These are phyloP conservation scores for Pseudogymnoascus destructans DNA, from an alignment of 2,329 filamentous ascomycete species.

Conservation along the genomic window DNA sequence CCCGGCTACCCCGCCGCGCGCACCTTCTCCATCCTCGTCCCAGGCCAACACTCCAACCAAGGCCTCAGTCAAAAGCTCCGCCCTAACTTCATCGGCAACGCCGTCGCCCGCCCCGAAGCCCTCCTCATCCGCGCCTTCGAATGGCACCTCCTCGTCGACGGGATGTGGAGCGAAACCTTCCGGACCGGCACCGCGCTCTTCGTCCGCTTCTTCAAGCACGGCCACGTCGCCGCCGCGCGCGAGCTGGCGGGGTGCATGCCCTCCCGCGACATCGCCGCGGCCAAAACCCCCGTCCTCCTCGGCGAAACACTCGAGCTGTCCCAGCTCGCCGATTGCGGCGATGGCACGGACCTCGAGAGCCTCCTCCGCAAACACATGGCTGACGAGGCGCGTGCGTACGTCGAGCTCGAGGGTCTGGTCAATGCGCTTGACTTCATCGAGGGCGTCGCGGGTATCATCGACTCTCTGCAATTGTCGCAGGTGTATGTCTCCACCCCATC, in stretches of 20 bases:
- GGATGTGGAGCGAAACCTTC: constrained; percentile 60
- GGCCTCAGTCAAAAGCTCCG: constrained; percentile 44
- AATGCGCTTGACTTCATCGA: constrained; percentile 55
- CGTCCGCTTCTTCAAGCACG: constrained; percentile 56
- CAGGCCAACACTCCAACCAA: neutral
- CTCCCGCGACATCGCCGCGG: constrained; percentile 30
- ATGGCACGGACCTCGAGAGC: neutral
- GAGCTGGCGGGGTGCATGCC: constrained; percentile 38
- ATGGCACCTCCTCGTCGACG: constrained; percentile 68
- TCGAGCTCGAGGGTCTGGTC: constrained; percentile 56
- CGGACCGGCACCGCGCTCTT: constrained; percentile 58
- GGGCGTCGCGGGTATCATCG: constrained; percentile 35
- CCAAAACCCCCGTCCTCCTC: constrained; percentile 29
- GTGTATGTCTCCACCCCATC: neutral
- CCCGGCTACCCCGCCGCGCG: constrained; percentile 30
- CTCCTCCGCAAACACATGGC: constrained; percentile 27
- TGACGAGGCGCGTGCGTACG: constrained; percentile 47
- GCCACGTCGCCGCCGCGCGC: constrained; percentile 39
- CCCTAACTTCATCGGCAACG: constrained; percentile 56
- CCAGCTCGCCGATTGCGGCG: neutral
- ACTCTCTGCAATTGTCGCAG: constrained; percentile 1
- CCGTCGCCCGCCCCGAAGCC: constrained; percentile 27
- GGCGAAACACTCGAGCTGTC: constrained; percentile 29
- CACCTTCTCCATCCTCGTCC: constrained; percentile 37
- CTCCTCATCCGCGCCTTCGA: constrained; percentile 68